Conservation (phyloP, 306 rosid species). For the Vicia villosa region DNA sequence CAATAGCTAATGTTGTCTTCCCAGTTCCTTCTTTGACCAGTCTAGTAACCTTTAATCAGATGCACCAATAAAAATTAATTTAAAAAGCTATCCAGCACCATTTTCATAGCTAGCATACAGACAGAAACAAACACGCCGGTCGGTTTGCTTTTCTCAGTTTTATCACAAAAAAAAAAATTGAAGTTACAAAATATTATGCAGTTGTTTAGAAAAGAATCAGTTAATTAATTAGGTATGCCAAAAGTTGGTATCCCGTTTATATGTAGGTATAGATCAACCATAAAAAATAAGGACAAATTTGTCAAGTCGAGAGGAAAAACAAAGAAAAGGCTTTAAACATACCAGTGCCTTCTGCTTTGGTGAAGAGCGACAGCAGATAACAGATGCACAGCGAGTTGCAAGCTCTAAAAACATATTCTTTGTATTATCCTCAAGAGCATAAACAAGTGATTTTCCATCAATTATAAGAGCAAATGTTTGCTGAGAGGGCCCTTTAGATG, state of each 20-base stretch:
- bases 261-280: too few species aligned
- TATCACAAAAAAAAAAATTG: too few species aligned
- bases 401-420: slow-evolving; percentile 68
- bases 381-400: slow-evolving; percentile 74
- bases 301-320: slow-evolving; percentile 22
- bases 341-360: slow-evolving; percentile 98
- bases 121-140: too few species aligned
- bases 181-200: too few species aligned
- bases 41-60: slow-evolving; percentile 66
- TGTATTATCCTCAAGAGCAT: slow-evolving; percentile 58
- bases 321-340: slow-evolving; percentile 32
- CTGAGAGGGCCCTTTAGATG: slow-evolving; percentile 58
- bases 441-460: slow-evolving; percentile 84
- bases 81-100: background rate
- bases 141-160: too few species aligned
- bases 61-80: slow-evolving; percentile 3
- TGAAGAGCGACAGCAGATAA: slow-evolving; percentile 92
- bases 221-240: too few species aligned
- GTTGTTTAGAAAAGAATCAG: too few species aligned
- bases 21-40: slow-evolving; percentile 85
- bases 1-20: slow-evolving; percentile 87
- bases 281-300: background rate
- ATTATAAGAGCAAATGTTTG: slow-evolving; percentile 75
- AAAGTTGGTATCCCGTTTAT: too few species aligned
- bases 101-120: background rate